Evolutionary conservation across 73 alveolate species (phyloP).

Genomic region (Stentor roeselii): DNA sequence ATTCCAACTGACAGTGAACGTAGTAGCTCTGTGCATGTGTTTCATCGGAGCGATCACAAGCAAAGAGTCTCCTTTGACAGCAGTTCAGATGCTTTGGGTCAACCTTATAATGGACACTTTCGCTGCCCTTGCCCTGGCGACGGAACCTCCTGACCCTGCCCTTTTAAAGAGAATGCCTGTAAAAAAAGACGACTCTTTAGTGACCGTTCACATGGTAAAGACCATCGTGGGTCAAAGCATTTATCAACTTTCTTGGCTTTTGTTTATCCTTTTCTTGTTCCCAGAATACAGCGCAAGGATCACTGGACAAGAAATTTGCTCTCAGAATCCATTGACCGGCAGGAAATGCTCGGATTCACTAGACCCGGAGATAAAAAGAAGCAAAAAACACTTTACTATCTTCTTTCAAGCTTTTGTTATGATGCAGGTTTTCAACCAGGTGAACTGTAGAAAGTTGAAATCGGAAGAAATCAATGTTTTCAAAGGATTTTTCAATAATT

Average conservation of each 20-base stretch:
- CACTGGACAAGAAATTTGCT: slow-evolving; percentile 46
- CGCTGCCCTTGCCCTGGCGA: slow-evolving; percentile 94
- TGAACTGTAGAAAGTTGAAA: slow-evolving; percentile 83
- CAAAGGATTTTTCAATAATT: slow-evolving; percentile 82
- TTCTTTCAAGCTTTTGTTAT: slow-evolving; percentile 85
- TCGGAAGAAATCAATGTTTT: slow-evolving; percentile 78
- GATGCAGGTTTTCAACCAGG: slow-evolving; percentile 88
- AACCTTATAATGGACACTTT: slow-evolving; percentile 96
- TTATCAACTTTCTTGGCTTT: slow-evolving; percentile 59
- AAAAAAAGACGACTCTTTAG: slow-evolving; percentile 76
- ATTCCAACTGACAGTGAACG: slow-evolving; percentile 87
- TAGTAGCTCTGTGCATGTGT: slow-evolving; percentile 76
- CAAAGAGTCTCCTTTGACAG: slow-evolving; percentile 69
- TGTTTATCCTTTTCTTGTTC: slow-evolving; percentile 47
- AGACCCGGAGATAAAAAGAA: slow-evolving; percentile 25
- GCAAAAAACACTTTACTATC: slow-evolving; percentile 74
- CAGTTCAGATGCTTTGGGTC: slow-evolving; percentile 95
- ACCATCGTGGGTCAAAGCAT: slow-evolving; percentile 74
- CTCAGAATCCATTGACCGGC: neutral
- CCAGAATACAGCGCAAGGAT: slow-evolving; percentile 59
- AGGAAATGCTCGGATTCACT: neutral
- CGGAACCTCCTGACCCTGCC: slow-evolving; percentile 91
- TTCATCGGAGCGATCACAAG: slow-evolving; percentile 79
- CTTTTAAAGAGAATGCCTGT: slow-evolving; percentile 84
- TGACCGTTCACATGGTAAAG: slow-evolving; percentile 86